Base-by-base conservation (phyloP, 352 stramenopile species). In the Pythium sukuiense region DNA sequence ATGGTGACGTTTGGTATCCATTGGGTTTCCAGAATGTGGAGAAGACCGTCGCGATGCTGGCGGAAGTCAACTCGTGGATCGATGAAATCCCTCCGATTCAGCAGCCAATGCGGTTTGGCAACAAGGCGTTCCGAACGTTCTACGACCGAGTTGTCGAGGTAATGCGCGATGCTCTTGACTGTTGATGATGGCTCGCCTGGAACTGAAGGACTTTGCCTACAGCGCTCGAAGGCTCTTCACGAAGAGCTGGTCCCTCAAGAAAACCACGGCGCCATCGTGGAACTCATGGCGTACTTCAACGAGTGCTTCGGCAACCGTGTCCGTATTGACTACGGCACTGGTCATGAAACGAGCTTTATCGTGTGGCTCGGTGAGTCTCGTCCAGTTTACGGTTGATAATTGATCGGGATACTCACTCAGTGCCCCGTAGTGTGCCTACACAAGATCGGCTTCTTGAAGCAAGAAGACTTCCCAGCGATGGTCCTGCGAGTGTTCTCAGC, bases 301-400 rank as follows among this genome's bases (percentile, higher is more conserved):
- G 91, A 97, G 71, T 94, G 88, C 1, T 99, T 99, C 78, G 98
- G 97, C 30, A 98, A 99, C 86, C 84, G 88, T 37, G 91, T 95
- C 54, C 85, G 97, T 50, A 97, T 99, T 56, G 98, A 99, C 82
- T 99, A 99, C 79, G 97, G 97, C 50, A 99, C 97, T 12, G 98
- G 97, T 37, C 98, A 99, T 73, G 98, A 99, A 77, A 98, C 87
- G 11, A 99, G 87, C 61, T 99, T 99, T 73, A 80, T 98, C 46
- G 84, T 99, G 3, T 98, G 98, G 77, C 84, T 97, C 57, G 85
- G 86, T 96, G 59, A 48, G 45, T 49, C 14, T 7, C 33, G 53
- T 43, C n/a, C 12, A 5, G 59, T 55, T 52, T 66, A 9, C 6
- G 20, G 16, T 27, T 6, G 8, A 49, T 26, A 3, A 26, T 61